Evolutionary conservation across 1,284 basidiomycete genomes (phyloP).

Genomic region (Marasmius tenuissimus): DNA sequence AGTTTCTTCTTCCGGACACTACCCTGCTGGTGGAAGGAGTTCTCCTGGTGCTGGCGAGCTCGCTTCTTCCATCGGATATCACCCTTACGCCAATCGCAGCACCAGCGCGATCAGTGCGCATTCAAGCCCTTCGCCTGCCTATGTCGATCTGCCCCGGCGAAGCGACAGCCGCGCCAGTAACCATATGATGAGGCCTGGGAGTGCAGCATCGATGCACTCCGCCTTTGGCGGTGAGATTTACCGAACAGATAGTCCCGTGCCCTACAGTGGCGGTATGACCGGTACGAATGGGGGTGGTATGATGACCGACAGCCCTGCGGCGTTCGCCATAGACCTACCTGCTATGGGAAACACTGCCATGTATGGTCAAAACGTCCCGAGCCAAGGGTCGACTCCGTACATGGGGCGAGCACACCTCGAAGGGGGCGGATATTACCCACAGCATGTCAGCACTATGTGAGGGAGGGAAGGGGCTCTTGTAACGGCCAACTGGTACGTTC

Average conservation of each 20-base stretch:
- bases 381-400: conserved; percentile 1
- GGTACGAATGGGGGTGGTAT: neutral
- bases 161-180: neutral
- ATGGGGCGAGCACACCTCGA: conserved; percentile 1
- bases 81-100: conserved; percentile 11
- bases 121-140: conserved; percentile 9
- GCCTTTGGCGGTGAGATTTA: conserved; percentile 27
- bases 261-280: conserved; percentile 13
- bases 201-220: conserved; percentile 13
- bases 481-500: neutral
- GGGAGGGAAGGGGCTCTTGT: neutral
- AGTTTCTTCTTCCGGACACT: neutral
- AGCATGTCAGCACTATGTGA: conserved; percentile 22
- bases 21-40: neutral
- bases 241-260: conserved; percentile 34
- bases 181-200: conserved; percentile 1
- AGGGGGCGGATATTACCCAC: conserved; percentile 16
- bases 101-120: conserved; percentile 7
- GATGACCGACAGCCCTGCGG: conserved; percentile 35
- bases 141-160: conserved; percentile 14
- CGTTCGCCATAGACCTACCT: conserved; percentile 37
- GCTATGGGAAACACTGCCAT: conserved; percentile 18
- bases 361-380: conserved; percentile 12
- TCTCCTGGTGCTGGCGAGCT: neutral
- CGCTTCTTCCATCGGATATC: conserved; percentile 1